Evolutionary conservation across 2,329 filamentous ascomycete genomes (phyloP).

Genomic region (Mycogone perniciosa): DNA sequence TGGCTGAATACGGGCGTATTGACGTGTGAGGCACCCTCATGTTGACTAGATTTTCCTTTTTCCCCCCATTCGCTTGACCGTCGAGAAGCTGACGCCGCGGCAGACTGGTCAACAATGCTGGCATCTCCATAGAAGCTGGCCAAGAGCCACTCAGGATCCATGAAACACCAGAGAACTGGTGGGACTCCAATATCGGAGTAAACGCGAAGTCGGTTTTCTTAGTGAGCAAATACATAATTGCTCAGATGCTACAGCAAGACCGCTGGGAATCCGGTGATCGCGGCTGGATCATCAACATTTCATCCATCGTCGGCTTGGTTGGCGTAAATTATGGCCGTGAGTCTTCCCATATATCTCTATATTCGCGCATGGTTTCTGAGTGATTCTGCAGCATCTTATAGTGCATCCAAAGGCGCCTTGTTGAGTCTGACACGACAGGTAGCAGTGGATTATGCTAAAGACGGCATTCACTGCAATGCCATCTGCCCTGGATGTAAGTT

Average conservation of each 20-base stretch:
- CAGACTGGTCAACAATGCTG: slow-evolving; percentile 38
- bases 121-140: slow-evolving; percentile 35
- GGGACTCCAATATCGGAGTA: slow-evolving; percentile 35
- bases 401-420: slow-evolving; percentile 44
- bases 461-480: slow-evolving; percentile 46
- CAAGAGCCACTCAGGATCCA: slow-evolving; percentile 35
- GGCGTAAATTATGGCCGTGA: slow-evolving; percentile 22
- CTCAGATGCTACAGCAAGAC: slow-evolving; percentile 45
- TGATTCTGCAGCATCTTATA: slow-evolving; percentile 30
- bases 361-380: neutral
- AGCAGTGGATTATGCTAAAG: slow-evolving; percentile 42
- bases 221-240: slow-evolving; percentile 37
- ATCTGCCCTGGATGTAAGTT: slow-evolving; percentile 43
- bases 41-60: neutral
- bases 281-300: slow-evolving; percentile 46
- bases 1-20: slow-evolving; percentile 28
- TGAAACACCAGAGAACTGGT: slow-evolving; percentile 37
- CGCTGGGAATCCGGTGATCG: slow-evolving; percentile 32
- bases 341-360: neutral
- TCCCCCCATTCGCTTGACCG: too few relatives aligned
- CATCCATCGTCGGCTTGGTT: slow-evolving; percentile 37
- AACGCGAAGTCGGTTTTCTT: slow-evolving; percentile 34
- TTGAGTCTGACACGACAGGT: slow-evolving; percentile 42
- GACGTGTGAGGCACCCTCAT: slow-evolving; percentile 32
- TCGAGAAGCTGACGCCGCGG: neutral